Percentiles rank a stretch among this genome's conserved stretches.
Conservation (phyloP, 306 rosid species). For the Quillaja saponaria region DNA sequence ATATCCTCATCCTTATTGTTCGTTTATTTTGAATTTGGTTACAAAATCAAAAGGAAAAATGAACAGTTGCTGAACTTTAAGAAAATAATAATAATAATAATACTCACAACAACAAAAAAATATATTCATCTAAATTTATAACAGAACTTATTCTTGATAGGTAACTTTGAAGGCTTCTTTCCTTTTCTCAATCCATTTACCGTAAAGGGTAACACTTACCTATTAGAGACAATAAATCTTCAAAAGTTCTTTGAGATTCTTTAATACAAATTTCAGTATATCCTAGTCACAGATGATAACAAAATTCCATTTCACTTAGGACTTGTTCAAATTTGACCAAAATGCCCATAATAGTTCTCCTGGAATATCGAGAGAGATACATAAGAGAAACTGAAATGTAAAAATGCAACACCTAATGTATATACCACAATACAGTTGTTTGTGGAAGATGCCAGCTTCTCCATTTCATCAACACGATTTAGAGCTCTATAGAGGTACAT, state of each 20-base stretch:
- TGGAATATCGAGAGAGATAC: slow-evolving; percentile 21
- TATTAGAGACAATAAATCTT: background rate
- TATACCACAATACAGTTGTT: slow-evolving; percentile 93
- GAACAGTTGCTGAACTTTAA: too few species aligned
- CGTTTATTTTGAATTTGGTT: too few species aligned
- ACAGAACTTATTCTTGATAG: background rate
- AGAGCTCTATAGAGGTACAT: slow-evolving; percentile 91
- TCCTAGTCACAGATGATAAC: too few species aligned
- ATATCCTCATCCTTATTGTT: too few species aligned
- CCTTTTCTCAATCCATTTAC: slow-evolving; percentile 12
- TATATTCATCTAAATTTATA: too few species aligned
- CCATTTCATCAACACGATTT: slow-evolving; percentile 77
- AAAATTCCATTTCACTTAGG: slow-evolving; percentile 6
- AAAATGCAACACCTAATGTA: slow-evolving; percentile 25
- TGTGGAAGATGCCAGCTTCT: slow-evolving; percentile 80
- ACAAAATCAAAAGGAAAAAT: too few species aligned
- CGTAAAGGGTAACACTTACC: background rate
- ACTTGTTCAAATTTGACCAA: slow-evolving; percentile 16
- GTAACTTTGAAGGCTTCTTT: background rate
- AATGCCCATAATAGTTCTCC: slow-evolving; percentile 18
- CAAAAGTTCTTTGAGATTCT: background rate
- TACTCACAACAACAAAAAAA: too few species aligned
- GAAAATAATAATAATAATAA: too few species aligned
- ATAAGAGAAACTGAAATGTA: slow-evolving; percentile 6
- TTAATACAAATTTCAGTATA: background rate